Evolutionary conservation across 2,329 filamentous ascomycete genomes (phyloP).

Genomic region (Aspergillus quadricinctus): DNA sequence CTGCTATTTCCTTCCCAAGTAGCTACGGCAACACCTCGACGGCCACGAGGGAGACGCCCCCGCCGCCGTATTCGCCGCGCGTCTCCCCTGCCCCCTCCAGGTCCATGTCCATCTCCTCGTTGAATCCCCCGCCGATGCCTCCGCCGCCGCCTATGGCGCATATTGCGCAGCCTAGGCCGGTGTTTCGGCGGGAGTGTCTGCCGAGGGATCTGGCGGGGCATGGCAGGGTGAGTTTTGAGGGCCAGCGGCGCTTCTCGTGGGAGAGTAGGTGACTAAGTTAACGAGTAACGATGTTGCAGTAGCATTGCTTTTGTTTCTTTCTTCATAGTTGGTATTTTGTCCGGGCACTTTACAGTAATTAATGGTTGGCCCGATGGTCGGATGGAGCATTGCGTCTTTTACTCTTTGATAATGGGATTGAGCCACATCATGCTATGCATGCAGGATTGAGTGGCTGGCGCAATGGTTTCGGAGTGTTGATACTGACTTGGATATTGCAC

Average conservation of each 20-base stretch:
- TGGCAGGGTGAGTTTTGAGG: conserved; percentile 3
- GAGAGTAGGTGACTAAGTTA: conserved; percentile 19
- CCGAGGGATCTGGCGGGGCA: neutral
- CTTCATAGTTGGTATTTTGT: neutral
- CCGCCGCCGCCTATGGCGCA: conserved; percentile 22
- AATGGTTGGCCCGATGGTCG: neutral
- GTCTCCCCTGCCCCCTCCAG: conserved; percentile 27
- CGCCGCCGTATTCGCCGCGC: conserved; percentile 38
- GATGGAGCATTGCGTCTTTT: neutral
- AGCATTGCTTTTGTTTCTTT: neutral
- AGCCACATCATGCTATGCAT: neutral
- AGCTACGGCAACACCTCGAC: conserved; percentile 44
- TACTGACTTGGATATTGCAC: neutral
- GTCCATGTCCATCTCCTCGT: conserved; percentile 30
- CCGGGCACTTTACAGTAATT: neutral
- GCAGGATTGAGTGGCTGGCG: neutral
- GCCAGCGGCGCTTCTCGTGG: conserved; percentile 19
- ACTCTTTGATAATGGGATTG: neutral
- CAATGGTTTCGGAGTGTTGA: neutral
- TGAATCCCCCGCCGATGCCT: conserved; percentile 4
- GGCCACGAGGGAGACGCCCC: conserved; percentile 40
- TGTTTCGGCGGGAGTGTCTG: conserved; percentile 12
- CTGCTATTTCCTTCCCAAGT: conserved; percentile 39
- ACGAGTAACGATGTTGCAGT: neutral
- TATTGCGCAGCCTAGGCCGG: conserved; percentile 26